These are phyloP conservation scores for Sclerospora graminicola DNA, from an alignment of 352 stramenopile genomes.

Conservation along the genomic window DNA sequence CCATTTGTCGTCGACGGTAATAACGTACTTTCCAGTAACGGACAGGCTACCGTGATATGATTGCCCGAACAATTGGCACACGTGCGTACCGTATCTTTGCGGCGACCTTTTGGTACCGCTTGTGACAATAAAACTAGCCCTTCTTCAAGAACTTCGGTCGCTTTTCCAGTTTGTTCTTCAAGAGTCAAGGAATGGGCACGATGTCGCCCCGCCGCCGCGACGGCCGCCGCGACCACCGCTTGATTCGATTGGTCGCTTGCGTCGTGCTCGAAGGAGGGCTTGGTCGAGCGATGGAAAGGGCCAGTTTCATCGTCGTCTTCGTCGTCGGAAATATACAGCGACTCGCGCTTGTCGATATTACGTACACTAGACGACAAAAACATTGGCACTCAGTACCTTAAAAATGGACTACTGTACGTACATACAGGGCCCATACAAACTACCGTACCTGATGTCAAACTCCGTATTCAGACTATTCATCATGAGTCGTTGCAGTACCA, in stretches of 20 bases:
- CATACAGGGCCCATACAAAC: too few relatives aligned
- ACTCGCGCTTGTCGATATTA: constrained; percentile 61
- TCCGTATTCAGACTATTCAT: constrained; percentile 68
- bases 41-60: constrained; percentile 76
- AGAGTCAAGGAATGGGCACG: constrained; percentile 34
- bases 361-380: constrained; percentile 32
- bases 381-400: too few relatives aligned
- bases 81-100: constrained; percentile 41
- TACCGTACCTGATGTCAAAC: constrained; percentile 52
- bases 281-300: too few relatives aligned
- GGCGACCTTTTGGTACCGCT: constrained; percentile 43
- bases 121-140: constrained; percentile 30
- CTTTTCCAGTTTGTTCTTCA: constrained; percentile 15
- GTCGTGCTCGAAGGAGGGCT: too few relatives aligned
- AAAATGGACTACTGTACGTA: too few relatives aligned
- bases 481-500: constrained; percentile 78
- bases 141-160: constrained; percentile 12
- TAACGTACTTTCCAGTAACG: constrained; percentile 48
- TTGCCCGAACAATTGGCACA: constrained; percentile 75
- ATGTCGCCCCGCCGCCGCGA: constrained; percentile 28
- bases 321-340: constrained; percentile 27
- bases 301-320: constrained; percentile 19
- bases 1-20: constrained; percentile 7
- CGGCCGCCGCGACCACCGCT: constrained; percentile 30
- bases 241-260: constrained; percentile 25